Conservation (phyloP, 495 filamentous ascomycete species). For the Evansstolkia leycettana region DNA sequence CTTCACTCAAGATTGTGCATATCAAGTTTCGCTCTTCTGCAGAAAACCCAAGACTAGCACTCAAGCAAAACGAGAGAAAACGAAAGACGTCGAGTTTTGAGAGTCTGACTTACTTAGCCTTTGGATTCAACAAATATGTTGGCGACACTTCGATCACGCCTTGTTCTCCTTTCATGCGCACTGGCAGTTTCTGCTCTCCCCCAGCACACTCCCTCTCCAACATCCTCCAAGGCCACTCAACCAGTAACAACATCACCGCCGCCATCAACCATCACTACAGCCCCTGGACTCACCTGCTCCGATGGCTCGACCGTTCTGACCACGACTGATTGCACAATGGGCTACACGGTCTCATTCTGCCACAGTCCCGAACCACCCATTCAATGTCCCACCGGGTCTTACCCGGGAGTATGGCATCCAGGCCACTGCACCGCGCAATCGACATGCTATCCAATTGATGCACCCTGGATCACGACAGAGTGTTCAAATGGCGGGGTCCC, state of each 20-base stretch:
- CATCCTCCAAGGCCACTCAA: not conserved
- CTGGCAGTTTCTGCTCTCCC: not conserved
- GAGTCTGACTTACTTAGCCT: too few species aligned
- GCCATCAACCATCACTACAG: slow-evolving; percentile 5
- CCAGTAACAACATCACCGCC: not conserved
- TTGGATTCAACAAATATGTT: too few species aligned
- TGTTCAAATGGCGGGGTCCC: slow-evolving; percentile 15
- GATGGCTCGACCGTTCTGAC: slow-evolving; percentile 14
- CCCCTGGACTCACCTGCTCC: slow-evolving; percentile 8
- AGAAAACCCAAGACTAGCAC: too few species aligned
- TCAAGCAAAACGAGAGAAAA: too few species aligned
- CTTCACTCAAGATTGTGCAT: too few species aligned
- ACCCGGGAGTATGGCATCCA: slow-evolving; percentile 18
- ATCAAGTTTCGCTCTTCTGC: too few species aligned
- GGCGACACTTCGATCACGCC: not conserved
- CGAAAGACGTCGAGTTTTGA: too few species aligned
- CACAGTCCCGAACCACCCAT: slow-evolving; percentile 7
- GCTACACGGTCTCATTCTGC: slow-evolving; percentile 14
- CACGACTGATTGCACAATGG: slow-evolving; percentile 18
- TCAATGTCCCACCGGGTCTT: slow-evolving; percentile 10
- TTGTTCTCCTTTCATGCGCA: not conserved
- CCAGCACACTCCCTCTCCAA: not conserved
- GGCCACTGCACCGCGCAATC: slow-evolving; percentile 15
- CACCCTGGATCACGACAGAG: slow-evolving; percentile 15
- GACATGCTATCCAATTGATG: slow-evolving; percentile 15